phyloP scores from a whole-genome alignment of 768 basidiomycete species.

The Aureoboletus auriporus region DNA sequence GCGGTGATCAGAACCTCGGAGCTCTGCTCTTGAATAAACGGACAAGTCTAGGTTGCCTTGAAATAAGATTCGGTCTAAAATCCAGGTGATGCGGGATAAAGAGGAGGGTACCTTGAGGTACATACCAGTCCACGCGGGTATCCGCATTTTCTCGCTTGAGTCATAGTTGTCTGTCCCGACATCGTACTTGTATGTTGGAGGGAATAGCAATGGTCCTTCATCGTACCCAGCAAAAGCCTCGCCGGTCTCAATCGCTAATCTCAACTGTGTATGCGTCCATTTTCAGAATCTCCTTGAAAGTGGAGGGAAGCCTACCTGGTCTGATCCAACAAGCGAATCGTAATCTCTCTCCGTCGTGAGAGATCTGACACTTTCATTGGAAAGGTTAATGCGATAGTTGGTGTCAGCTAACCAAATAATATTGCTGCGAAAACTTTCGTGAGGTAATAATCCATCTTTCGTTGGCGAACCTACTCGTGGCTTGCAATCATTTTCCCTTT shows the following conservation, averaged over 20 bases:
- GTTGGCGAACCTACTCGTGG: constrained; percentile 69
- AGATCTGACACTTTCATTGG: constrained; percentile 76
- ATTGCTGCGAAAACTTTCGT: constrained; percentile 51
- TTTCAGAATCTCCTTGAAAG: neutral
- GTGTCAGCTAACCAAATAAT: constrained; percentile 93
- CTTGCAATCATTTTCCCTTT: constrained; percentile 84
- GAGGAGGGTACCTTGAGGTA: neutral
- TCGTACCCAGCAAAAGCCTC: constrained; percentile 78
- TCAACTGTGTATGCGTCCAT: constrained; percentile 46
- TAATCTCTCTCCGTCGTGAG: constrained; percentile 62
- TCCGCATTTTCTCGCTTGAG: constrained; percentile 91
- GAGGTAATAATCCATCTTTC: constrained; percentile 1
- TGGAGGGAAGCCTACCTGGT: constrained; percentile 62
- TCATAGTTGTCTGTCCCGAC: constrained; percentile 84
- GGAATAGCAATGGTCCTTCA: constrained; percentile 89
- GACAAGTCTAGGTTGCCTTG: constrained; percentile 73
- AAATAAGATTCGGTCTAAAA: constrained; percentile 88
- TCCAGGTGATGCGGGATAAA: constrained; percentile 2
- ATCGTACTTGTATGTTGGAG: constrained; percentile 93
- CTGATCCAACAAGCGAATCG: constrained; percentile 70
- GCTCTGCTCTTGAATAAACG: constrained; percentile 79
- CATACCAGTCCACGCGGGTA: constrained; percentile 96
- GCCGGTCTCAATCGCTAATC: constrained; percentile 64
- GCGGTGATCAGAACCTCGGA: constrained; percentile 92
- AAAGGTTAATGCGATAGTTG: constrained; percentile 89